Conservation (phyloP, 2,329 filamentous ascomycete genomes). For the Amesomyces nigricolor region DNA sequence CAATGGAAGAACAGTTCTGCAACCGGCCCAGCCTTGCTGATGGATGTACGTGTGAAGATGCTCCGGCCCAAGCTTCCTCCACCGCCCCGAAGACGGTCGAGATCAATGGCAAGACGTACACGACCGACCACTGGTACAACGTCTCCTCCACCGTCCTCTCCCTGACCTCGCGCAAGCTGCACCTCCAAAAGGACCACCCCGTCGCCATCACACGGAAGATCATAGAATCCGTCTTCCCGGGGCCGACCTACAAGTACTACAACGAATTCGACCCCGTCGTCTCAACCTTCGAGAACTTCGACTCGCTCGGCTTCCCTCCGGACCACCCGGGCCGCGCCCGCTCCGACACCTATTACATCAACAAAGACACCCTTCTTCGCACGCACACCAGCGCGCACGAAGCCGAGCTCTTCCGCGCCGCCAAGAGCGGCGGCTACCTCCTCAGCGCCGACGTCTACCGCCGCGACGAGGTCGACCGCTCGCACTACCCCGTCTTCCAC, state of each 20-base stretch:
- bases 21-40: constrained; percentile 7
- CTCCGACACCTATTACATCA: constrained; percentile 95
- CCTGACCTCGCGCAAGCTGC: constrained; percentile 71
- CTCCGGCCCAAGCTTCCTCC: constrained; percentile 8
- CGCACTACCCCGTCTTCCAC: constrained; percentile 95
- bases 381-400: constrained; percentile 97
- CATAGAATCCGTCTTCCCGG: constrained; percentile 82
- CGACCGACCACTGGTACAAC: constrained; percentile 80
- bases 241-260: constrained; percentile 67
- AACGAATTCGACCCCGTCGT: constrained; percentile 79
- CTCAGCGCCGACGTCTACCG: constrained; percentile 94
- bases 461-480: constrained; percentile 88
- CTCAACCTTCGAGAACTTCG: constrained; percentile 82
- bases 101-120: constrained; percentile 59
- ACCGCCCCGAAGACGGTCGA: constrained; percentile 35
- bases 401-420: constrained; percentile 68
- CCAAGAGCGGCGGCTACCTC: constrained; percentile 73
- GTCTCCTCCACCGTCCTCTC: constrained; percentile 68
- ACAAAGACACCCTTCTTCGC: constrained; percentile 72
- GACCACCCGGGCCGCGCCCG: constrained; percentile 83
- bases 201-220: constrained; percentile 85
- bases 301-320: constrained; percentile 84
- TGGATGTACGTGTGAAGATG: constrained; percentile 6
- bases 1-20: neutral
- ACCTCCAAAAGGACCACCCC: constrained; percentile 86